phyloP scores from a whole-genome alignment of 148 eudicot genomes.

The Chenopodium formosanum region DNA sequence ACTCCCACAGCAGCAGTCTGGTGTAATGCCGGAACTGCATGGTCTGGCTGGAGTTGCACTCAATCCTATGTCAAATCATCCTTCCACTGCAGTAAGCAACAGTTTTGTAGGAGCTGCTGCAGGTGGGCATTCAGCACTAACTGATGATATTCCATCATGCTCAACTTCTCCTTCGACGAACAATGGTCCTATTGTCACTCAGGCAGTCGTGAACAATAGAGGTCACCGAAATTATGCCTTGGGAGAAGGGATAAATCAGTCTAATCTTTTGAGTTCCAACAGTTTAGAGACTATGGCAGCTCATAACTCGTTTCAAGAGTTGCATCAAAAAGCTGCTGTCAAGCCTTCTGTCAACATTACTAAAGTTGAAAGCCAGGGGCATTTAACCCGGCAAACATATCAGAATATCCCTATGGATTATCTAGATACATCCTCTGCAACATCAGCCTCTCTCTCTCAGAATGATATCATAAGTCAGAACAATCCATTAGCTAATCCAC shows the following conservation, averaged over 20 bases:
- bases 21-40: constrained; percentile 39
- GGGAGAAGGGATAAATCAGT: constrained; percentile 51
- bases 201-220: constrained; percentile 43
- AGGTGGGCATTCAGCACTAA: constrained; percentile 57
- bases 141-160: constrained; percentile 81
- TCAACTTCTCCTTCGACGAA: constrained; percentile 89
- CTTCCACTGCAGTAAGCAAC: constrained; percentile 46
- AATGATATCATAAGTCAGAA: constrained; percentile 52
- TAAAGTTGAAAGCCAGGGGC: constrained; percentile 59
- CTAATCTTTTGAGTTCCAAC: constrained; percentile 41
- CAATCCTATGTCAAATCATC: constrained; percentile 45
- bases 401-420: constrained; percentile 60
- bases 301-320: constrained; percentile 45
- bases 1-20: constrained; percentile 48
- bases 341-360: constrained; percentile 58
- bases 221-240: constrained; percentile 32
- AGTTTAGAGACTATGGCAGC: constrained; percentile 51
- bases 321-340: constrained; percentile 57
- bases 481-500: constrained; percentile 57
- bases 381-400: constrained; percentile 46
- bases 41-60: constrained; percentile 39
- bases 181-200: constrained; percentile 45
- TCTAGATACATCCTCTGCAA: constrained; percentile 87
- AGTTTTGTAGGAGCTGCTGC: constrained; percentile 46
- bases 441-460: constrained; percentile 69